Conservation (phyloP, 768 basidiomycete species). For the Ramaria sp. region DNA sequence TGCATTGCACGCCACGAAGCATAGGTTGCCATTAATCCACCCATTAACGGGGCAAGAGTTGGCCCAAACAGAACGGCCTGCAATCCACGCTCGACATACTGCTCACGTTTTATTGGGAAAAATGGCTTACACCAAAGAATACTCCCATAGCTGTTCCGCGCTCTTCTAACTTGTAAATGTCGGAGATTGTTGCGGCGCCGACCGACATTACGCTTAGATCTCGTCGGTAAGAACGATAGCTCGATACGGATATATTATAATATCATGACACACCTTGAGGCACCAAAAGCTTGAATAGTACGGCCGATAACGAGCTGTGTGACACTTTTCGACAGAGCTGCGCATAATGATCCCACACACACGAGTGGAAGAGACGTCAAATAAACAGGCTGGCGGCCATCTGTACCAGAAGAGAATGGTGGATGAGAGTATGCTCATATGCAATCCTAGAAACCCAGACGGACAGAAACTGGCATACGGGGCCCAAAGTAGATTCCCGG, state of each 20-base stretch:
- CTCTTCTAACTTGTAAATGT: slow-evolving; percentile 15
- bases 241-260: background rate
- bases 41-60: slow-evolving; percentile 47
- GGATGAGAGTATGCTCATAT: background rate
- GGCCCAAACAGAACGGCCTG: slow-evolving; percentile 48
- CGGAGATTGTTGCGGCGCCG: slow-evolving; percentile 28
- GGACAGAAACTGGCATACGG: slow-evolving; percentile 39
- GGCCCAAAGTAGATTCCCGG: slow-evolving; percentile 41
- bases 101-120: background rate
- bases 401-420: slow-evolving; percentile 21
- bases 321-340: slow-evolving; percentile 34
- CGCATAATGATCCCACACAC: slow-evolving; percentile 47
- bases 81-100: background rate
- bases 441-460: slow-evolving; percentile 13
- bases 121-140: slow-evolving; percentile 26
- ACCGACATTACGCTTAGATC: slow-evolving; percentile 33
- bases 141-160: slow-evolving; percentile 37
- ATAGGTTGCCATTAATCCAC: slow-evolving; percentile 43
- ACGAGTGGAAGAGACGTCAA: slow-evolving; percentile 48
- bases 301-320: slow-evolving; percentile 48
- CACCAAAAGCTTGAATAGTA: slow-evolving; percentile 57
- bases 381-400: slow-evolving; percentile 55
- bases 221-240: slow-evolving; percentile 20
- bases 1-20: slow-evolving; percentile 61
- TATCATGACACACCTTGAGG: slow-evolving; percentile 25